Evolutionary conservation across 768 basidiomycete genomes (phyloP).

Genomic region (Trametes elegans): DNA sequence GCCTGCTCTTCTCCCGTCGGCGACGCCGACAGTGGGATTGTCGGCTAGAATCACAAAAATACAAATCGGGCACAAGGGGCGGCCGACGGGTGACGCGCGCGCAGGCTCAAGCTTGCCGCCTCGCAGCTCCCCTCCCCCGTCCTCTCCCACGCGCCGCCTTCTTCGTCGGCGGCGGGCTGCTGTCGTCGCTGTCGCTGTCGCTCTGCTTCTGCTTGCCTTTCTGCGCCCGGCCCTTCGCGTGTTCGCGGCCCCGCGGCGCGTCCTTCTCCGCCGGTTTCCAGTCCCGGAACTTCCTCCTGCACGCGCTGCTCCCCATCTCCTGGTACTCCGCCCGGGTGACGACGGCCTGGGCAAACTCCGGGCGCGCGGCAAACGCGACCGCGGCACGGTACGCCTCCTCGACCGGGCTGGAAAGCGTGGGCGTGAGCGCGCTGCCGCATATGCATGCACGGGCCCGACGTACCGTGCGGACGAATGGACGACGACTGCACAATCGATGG

Average conservation of each 20-base stretch:
- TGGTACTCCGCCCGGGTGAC: conserved; percentile 83
- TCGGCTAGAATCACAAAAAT: background rate
- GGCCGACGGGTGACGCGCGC: background rate
- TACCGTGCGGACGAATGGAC: conserved; percentile 76
- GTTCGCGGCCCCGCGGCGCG: conserved; percentile 4
- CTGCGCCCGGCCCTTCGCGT: conserved; percentile 15
- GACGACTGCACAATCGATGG: conserved; percentile 72
- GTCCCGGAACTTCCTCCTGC: conserved; percentile 70
- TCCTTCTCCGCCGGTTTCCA: conserved; percentile 42
- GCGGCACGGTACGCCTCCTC: conserved; percentile 66
- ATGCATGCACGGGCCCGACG: conserved; percentile 30
- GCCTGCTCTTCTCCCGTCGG: background rate
- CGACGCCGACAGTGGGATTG: background rate
- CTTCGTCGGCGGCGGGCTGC: conserved; percentile 14
- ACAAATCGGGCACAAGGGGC: background rate
- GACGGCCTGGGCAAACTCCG: conserved; percentile 49
- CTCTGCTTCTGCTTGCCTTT: conserved; percentile 1
- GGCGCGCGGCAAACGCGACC: conserved; percentile 50
- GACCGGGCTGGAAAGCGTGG: conserved; percentile 47
- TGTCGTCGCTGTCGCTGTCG: conserved; percentile 17
- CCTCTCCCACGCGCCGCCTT: conserved; percentile 20
- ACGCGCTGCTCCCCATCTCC: conserved; percentile 76
- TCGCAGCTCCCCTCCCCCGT: conserved; percentile 14
- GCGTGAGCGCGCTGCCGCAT: conserved; percentile 21
- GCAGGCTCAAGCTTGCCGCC: conserved; percentile 17